Conservation (phyloP, 2,329 filamentous ascomycete species). For the Ophiostoma sp. region DNA sequence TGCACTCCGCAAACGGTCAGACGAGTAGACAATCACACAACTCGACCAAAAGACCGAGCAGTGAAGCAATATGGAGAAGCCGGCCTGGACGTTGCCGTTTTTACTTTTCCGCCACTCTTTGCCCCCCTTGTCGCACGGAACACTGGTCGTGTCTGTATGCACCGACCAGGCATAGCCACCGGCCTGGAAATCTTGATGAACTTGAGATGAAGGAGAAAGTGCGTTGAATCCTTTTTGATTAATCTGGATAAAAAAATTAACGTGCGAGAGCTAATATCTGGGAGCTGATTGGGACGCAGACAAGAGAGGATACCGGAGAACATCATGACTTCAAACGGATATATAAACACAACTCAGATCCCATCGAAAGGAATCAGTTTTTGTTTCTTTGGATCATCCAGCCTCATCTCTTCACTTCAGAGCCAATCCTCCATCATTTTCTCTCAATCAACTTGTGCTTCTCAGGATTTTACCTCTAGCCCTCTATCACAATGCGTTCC, state of each 20-base stretch:
- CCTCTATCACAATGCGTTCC: constrained; percentile 39
- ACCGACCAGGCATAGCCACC: neutral
- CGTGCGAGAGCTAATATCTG: neutral
- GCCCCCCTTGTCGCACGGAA: constrained; percentile 20
- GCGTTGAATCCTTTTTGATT: neutral
- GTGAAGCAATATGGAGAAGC: neutral
- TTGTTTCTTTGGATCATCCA: neutral
- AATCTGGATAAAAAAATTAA: constrained; percentile 12
- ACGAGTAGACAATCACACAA: neutral
- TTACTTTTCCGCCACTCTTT: constrained; percentile 3
- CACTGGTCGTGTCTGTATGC: constrained; percentile 2
- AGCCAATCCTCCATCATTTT: neutral
- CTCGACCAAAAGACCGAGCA: neutral
- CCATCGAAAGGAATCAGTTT: neutral
- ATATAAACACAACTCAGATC: neutral
- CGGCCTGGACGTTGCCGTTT: neutral
- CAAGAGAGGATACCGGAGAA: neutral
- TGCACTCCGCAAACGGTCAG: neutral
- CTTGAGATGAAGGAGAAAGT: neutral
- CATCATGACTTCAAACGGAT: neutral
- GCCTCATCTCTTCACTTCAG: neutral
- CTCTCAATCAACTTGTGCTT: neutral
- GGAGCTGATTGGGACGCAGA: neutral
- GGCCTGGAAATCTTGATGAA: constrained; percentile 28
- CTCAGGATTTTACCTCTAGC: neutral